phyloP scores from a whole-genome alignment of 345 rosid species.

The Psidium friedrichsthalianum region DNA sequence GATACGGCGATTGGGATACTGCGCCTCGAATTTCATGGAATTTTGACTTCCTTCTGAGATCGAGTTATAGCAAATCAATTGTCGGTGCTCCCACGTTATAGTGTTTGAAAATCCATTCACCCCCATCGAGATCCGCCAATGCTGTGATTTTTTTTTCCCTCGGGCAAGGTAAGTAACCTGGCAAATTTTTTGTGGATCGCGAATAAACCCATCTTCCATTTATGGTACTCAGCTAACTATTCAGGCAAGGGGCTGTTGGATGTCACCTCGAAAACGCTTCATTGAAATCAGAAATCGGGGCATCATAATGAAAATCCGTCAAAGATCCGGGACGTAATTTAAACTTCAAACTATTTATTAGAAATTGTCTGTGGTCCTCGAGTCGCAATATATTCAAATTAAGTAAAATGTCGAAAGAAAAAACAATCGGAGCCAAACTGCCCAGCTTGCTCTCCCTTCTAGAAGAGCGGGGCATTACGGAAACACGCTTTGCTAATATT shows the following conservation, averaged over 20 bases:
- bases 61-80: background rate
- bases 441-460: background rate
- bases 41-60: background rate
- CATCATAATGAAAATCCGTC: no score
- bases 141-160: background rate
- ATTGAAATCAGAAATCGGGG: no score
- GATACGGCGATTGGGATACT: fast-evolving
- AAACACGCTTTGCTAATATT: background rate
- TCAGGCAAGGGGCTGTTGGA: background rate
- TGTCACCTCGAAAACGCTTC: fast-evolving
- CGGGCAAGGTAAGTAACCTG: fast-evolving
- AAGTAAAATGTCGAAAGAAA: background rate
- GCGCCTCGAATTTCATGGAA: fast-evolving
- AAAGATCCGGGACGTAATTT: no score
- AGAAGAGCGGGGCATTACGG: background rate
- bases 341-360: no score
- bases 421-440: background rate
- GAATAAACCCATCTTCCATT: fast-evolving
- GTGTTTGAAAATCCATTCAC: background rate
- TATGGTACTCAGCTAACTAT: background rate
- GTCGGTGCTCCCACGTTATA: fast-evolving
- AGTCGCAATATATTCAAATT: background rate
- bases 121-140: no score
- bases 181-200: fast-evolving
- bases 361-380: background rate